Conservation (phyloP, 805 yeast species). For the Brettanomyces sp. region DNA sequence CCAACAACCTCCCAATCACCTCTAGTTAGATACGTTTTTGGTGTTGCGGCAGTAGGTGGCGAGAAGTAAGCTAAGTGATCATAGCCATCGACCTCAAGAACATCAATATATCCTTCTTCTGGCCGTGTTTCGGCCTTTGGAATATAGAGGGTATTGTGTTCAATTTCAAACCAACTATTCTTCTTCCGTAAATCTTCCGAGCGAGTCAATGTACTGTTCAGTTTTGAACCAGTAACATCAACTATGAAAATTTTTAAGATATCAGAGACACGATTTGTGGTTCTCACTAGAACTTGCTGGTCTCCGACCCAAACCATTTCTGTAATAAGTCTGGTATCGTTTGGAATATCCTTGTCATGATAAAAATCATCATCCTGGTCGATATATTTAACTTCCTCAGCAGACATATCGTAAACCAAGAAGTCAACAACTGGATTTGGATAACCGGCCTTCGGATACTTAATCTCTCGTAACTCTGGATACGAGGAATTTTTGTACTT, state of each 20-base stretch:
- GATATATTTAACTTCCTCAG: slow-evolving; percentile 15
- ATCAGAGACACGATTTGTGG: slow-evolving; percentile 62
- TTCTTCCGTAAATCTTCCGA: slow-evolving; percentile 33
- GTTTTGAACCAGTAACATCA: slow-evolving; percentile 28
- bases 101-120: slow-evolving; percentile 73
- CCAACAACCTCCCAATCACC: slow-evolving; percentile 91
- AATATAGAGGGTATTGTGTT: slow-evolving; percentile 50
- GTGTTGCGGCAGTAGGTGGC: slow-evolving; percentile 51
- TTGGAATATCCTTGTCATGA: slow-evolving; percentile 31
- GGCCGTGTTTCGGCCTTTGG: slow-evolving; percentile 42
- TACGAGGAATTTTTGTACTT: slow-evolving; percentile 29
- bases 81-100: slow-evolving; percentile 51
- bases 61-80: slow-evolving; percentile 79
- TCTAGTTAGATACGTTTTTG: slow-evolving; percentile 44
- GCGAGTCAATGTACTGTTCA: slow-evolving; percentile 34
- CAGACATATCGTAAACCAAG: slow-evolving; percentile 32
- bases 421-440: slow-evolving; percentile 61
- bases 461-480: slow-evolving; percentile 51
- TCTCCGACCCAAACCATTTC: slow-evolving; percentile 67
- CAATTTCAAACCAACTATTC: slow-evolving; percentile 72
- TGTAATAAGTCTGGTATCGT: slow-evolving; percentile 42
- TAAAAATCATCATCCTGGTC: slow-evolving; percentile 29
- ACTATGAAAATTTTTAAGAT: slow-evolving; percentile 47
- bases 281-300: slow-evolving; percentile 39
- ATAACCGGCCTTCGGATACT: slow-evolving; percentile 81